These are phyloP conservation scores for Aspergillus uvarum DNA, from an alignment of 2,329 filamentous ascomycete genomes.

Conservation along the genomic window DNA sequence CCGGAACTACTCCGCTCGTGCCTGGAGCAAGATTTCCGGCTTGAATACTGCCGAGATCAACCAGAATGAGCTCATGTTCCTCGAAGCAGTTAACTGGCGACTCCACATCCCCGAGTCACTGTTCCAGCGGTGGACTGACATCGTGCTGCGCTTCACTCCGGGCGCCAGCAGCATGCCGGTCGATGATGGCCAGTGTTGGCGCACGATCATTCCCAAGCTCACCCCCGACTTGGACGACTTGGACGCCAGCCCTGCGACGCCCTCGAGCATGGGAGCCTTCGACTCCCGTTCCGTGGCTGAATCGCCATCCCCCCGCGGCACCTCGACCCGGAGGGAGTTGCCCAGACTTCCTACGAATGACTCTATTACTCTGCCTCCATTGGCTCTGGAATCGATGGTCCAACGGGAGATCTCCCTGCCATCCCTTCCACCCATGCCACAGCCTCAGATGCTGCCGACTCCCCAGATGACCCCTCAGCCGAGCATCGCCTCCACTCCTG, in stretches of 20 bases:
- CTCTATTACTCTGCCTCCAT: conserved; percentile 34
- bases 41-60: conserved; percentile 92
- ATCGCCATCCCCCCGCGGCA: conserved; percentile 31
- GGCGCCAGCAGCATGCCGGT: conserved; percentile 44
- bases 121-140: conserved; percentile 91
- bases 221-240: conserved; percentile 58
- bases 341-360: conserved; percentile 21
- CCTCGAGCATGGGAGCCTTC: conserved; percentile 27
- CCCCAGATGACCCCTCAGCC: conserved; percentile 61
- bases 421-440: conserved; percentile 55
- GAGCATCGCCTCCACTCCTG: conserved; percentile 57
- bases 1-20: conserved; percentile 93
- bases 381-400: conserved; percentile 53
- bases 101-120: conserved; percentile 86
- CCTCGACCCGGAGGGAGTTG: conserved; percentile 10
- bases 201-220: conserved; percentile 53
- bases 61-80: conserved; percentile 90
- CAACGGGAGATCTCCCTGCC: conserved; percentile 39
- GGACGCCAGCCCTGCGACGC: conserved; percentile 37
- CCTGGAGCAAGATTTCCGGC: conserved; percentile 99
- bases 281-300: conserved; percentile 27
- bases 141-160: conserved; percentile 82
- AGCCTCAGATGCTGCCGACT: conserved; percentile 59
- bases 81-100: conserved; percentile 88
- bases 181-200: conserved; percentile 42